Evolutionary conservation across 2,329 filamentous ascomycete genomes (phyloP).

Genomic region (Colletotrichum plurivorum): DNA sequence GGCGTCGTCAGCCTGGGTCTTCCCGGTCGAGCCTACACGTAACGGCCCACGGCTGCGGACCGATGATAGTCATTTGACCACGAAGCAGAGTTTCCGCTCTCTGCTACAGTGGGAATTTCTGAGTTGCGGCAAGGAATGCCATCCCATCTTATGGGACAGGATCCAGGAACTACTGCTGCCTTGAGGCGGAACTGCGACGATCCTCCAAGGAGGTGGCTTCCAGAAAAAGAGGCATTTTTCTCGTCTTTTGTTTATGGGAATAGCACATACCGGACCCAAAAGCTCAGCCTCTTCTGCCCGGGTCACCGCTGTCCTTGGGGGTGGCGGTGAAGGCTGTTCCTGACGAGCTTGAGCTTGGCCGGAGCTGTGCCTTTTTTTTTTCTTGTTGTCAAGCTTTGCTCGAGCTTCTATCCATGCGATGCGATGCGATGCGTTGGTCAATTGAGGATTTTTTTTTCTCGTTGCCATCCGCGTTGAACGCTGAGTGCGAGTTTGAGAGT

Average conservation of each 20-base stretch:
- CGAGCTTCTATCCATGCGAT: constrained; percentile 30
- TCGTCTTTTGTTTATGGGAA: background rate
- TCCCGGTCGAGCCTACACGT: constrained; percentile 15
- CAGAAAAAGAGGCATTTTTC: constrained; percentile 36
- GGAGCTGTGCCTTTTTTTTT: background rate
- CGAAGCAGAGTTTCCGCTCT: constrained; percentile 13
- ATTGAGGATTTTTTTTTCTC: constrained; percentile 1
- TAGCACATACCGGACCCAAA: constrained; percentile 2
- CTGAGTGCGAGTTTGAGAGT: background rate
- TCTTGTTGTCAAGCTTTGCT: background rate
- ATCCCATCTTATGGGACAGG: constrained; percentile 28
- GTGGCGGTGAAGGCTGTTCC: constrained; percentile 35
- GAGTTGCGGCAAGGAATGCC: constrained; percentile 15
- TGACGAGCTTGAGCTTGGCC: constrained; percentile 19
- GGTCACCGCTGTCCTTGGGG: constrained; percentile 22
- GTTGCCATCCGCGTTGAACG: background rate
- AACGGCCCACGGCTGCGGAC: background rate
- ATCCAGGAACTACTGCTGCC: constrained; percentile 22
- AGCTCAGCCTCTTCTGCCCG: constrained; percentile 6
- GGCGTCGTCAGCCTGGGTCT: constrained; percentile 17
- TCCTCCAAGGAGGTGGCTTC: constrained; percentile 28
- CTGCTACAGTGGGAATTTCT: constrained; percentile 6
- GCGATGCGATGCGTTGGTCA: constrained; percentile 19
- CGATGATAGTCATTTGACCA: constrained; percentile 26
- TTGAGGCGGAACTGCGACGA: constrained; percentile 17